These are phyloP conservation scores for Periconia macrospinosa DNA, from an alignment of 2,329 filamentous ascomycete genomes.

Conservation along the genomic window DNA sequence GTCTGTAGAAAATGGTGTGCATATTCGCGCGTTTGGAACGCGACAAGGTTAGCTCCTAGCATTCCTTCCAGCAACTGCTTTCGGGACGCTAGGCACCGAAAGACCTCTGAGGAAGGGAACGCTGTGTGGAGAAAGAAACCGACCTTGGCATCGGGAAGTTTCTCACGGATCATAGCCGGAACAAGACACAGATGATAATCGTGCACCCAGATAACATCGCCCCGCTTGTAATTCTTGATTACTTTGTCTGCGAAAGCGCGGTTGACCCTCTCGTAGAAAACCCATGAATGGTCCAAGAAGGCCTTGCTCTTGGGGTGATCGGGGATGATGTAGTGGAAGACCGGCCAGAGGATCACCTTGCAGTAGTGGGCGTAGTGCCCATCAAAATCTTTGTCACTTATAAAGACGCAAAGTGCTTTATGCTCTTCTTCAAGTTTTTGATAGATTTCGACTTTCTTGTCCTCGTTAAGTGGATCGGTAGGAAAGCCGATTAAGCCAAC, in stretches of 20 bases:
- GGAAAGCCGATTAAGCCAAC: slow-evolving; percentile 93
- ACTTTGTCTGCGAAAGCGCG: slow-evolving; percentile 91
- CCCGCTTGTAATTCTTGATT: slow-evolving; percentile 87
- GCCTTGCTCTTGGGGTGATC: slow-evolving; percentile 98
- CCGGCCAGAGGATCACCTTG: slow-evolving; percentile 97
- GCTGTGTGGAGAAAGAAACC: slow-evolving; percentile 95
- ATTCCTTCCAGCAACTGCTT: slow-evolving; percentile 89
- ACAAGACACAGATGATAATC: slow-evolving; percentile 93
- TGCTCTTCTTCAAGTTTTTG: slow-evolving; percentile 79
- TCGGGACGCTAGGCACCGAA: slow-evolving; percentile 84
- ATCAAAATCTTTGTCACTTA: slow-evolving; percentile 88
- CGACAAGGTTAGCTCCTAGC: slow-evolving; percentile 87
- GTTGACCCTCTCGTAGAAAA: slow-evolving; percentile 90
- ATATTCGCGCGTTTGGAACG: slow-evolving; percentile 93
- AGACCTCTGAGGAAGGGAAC: slow-evolving; percentile 95
- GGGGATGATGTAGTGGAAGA: slow-evolving; percentile 97
- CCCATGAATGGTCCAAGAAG: slow-evolving; percentile 95
- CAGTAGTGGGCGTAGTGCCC: slow-evolving; percentile 95
- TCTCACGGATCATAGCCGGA: slow-evolving; percentile 84
- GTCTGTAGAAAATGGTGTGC: slow-evolving; percentile 93
- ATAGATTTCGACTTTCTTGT: slow-evolving; percentile 80
- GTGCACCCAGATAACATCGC: slow-evolving; percentile 92
- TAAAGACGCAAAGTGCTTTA: slow-evolving; percentile 81
- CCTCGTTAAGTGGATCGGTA: slow-evolving; percentile 77
- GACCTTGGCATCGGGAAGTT: slow-evolving; percentile 89